These are phyloP conservation scores for Emmonsiellopsis sp. DNA, from an alignment of 2,329 filamentous ascomycete genomes.

Conservation along the genomic window DNA sequence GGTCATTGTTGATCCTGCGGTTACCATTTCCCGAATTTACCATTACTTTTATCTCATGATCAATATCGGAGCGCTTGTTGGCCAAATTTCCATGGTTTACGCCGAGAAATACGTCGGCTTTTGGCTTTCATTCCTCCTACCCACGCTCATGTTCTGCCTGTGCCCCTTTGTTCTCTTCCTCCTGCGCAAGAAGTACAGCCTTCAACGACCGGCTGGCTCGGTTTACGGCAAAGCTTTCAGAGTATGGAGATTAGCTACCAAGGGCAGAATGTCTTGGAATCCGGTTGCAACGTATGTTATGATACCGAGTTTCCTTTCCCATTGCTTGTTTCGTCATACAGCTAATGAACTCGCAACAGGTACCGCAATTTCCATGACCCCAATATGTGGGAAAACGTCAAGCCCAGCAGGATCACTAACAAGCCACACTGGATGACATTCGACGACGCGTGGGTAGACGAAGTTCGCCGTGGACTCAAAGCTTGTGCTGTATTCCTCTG, in stretches of 20 bases:
- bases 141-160: conserved; percentile 55
- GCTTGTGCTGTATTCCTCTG: conserved; percentile 62
- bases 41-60: conserved; percentile 64
- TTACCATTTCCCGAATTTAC: conserved; percentile 60
- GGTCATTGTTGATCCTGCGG: conserved; percentile 61
- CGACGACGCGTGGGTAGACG: conserved; percentile 75
- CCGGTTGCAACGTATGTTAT: conserved; percentile 45
- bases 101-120: conserved; percentile 69
- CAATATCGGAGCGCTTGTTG: conserved; percentile 56
- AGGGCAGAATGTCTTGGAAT: conserved; percentile 55
- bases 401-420: conserved; percentile 54
- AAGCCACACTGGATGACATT: conserved; percentile 71
- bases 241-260: conserved; percentile 53
- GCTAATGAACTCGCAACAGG: conserved; percentile 5
- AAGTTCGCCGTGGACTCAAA: conserved; percentile 60
- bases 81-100: conserved; percentile 61
- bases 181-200: conserved; percentile 54
- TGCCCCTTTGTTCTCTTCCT: conserved; percentile 54
- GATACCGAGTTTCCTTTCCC: neutral
- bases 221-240: conserved; percentile 59
- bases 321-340: neutral
- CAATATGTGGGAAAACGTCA: conserved; percentile 58
- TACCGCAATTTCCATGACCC: conserved; percentile 44
- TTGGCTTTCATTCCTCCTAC: conserved; percentile 62
- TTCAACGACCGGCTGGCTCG: conserved; percentile 60